Conservation (phyloP, 768 basidiomycete species). For the Boletales sp. region DNA sequence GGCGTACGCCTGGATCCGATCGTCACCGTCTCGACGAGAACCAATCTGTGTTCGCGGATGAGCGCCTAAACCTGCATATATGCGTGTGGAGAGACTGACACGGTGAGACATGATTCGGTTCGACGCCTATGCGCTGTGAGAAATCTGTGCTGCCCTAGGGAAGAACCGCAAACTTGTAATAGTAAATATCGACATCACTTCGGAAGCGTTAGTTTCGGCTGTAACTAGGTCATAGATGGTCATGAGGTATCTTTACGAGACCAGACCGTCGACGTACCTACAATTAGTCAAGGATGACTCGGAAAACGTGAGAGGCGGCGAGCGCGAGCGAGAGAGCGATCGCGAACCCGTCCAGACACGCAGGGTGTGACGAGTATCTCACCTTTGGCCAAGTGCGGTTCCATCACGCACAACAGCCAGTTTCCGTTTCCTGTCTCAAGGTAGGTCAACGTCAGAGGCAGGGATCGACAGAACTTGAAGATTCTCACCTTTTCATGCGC, state of each 20-base stretch:
- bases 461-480: not conserved
- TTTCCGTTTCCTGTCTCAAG: slow-evolving; percentile 62
- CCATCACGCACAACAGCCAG: slow-evolving; percentile 72
- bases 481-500: slow-evolving; percentile 79
- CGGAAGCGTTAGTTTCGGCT: slow-evolving; percentile 76
- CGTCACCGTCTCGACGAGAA: slow-evolving; percentile 47
- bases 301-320: slow-evolving; percentile 50
- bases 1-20: slow-evolving; percentile 47
- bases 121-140: slow-evolving; percentile 82
- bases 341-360: slow-evolving; percentile 28
- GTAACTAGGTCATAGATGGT: not conserved
- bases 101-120: slow-evolving; percentile 86
- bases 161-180: slow-evolving; percentile 63
- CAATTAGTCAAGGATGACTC: slow-evolving; percentile 64
- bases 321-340: not conserved
- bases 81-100: slow-evolving; percentile 49
- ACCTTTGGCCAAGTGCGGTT: slow-evolving; percentile 73
- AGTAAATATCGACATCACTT: slow-evolving; percentile 73
- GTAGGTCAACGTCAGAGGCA: slow-evolving; percentile 47
- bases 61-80: no score
- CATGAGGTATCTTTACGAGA: no score
- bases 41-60: slow-evolving; percentile 33
- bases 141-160: slow-evolving; percentile 63
- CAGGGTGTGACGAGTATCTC: slow-evolving; percentile 81
- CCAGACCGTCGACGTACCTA: slow-evolving; percentile 38